Base-by-base conservation (phyloP, 192 early-diverging fungal species). In the Cetraspora pellucida region DNA sequence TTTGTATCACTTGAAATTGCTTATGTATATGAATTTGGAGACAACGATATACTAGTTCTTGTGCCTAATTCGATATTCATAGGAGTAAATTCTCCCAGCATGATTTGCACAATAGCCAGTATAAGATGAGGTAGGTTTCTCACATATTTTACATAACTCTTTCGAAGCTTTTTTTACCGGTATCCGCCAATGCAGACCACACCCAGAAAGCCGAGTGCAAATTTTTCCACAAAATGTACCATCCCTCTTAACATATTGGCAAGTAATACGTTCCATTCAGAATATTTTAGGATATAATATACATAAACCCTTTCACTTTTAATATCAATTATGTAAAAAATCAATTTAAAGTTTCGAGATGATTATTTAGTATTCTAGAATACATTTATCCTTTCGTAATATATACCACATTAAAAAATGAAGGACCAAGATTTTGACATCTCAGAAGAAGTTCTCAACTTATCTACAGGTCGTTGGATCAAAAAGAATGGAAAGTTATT, bases 191-290 rank as follows among this genome's bases (percentile, higher is more conserved):
- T 60, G 58, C 27, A 60, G 19, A 60, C 58, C 58, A 60, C 19
- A 60, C 8, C 58, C 58, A 60, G 58, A 60, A 10, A 60, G 58
- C 58, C 58, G 58, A 60, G 58, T 60, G 27, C 19, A 60, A 19
- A 60, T 60, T 60, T 60, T 60, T 60, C 58, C 58, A 60, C 58
- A 60, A 10, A 60, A 60, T 60, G 58, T 60, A 60, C 58, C 19
- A 60, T 60, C 19, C 19, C 19, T 60, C 58, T n/a, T n/a, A n/a
- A n/a, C n/a, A n/a, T n/a, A n/a, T n/a, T n/a, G n/a, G n/a, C n/a
- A n/a, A n/a, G n/a, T 60, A 60, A 25, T 60, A 60, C 58, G 58
- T 60, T 60, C 58, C 19, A 60, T 60, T 60, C 58, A 60, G 9
- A 60, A 19, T 60, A 60, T 60, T 60, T 60, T 60, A 60, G 58